phyloP scores from a whole-genome alignment of 345 rosid genomes.

The Lepidium sativum region DNA sequence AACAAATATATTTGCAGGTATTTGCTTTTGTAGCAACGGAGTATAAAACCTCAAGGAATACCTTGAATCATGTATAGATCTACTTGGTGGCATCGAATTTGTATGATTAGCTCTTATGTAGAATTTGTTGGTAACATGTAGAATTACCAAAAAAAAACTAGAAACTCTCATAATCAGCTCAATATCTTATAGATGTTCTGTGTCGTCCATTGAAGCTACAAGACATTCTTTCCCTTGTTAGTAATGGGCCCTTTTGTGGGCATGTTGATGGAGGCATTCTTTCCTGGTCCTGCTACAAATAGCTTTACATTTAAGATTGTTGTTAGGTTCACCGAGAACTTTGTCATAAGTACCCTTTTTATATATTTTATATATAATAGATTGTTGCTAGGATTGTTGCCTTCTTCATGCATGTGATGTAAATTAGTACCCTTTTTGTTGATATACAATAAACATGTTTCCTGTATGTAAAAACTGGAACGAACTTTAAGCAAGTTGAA shows the following conservation, averaged over 20 bases:
- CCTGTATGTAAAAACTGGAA: too few species aligned
- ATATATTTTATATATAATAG: too few species aligned
- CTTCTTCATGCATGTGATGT: too few species aligned
- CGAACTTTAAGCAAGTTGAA: too few species aligned
- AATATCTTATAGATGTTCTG: conserved; percentile 75
- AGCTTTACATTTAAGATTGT: conserved; percentile 78
- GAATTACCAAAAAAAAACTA: conserved; percentile 84
- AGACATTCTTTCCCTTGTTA: conserved; percentile 85
- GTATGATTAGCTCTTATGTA: too few species aligned
- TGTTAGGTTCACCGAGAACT: conserved; percentile 78
- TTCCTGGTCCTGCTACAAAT: conserved; percentile 70
- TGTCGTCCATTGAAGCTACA: conserved; percentile 96
- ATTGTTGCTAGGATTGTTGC: too few species aligned
- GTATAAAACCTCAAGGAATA: conserved; percentile 66
- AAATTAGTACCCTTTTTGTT: too few species aligned
- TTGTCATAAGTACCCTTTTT: too few species aligned
- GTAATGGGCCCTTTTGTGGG: conserved; percentile 92
- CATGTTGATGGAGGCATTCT: conserved; percentile 89
- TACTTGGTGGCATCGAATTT: background rate
- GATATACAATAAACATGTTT: too few species aligned
- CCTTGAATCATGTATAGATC: conserved; percentile 68
- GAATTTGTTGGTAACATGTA: conserved; percentile 96
- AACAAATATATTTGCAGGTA: too few species aligned
- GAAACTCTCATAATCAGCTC: conserved; percentile 72
- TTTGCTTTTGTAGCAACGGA: conserved; percentile 87